A percentile compares a stretch with the other conserved stretches of the same genome.
Evolutionary conservation across 2,329 filamentous ascomycete species (phyloP).

Genomic region (Niveomyces coronatus): DNA sequence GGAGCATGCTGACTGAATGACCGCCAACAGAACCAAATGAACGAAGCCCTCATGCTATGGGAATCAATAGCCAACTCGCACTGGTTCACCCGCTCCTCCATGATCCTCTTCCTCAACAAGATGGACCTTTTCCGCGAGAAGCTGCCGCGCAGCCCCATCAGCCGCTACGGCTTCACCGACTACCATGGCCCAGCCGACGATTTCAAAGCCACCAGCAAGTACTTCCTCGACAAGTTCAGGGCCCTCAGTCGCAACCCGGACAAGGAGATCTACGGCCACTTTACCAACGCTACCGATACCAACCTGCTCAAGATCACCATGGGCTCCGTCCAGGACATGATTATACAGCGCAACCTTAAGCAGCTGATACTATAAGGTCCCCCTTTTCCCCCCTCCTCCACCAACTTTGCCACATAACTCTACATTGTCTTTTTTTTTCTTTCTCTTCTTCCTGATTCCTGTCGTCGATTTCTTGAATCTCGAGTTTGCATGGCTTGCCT

Average conservation of each 20-base stretch:
- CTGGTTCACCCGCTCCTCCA: constrained; percentile 73
- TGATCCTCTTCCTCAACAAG: constrained; percentile 81
- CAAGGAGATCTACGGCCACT: constrained; percentile 54
- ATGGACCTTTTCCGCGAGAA: constrained; percentile 79
- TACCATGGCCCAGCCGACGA: constrained; percentile 63
- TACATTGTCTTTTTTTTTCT: too few species aligned
- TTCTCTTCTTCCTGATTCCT: too few species aligned
- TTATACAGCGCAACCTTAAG: constrained; percentile 74
- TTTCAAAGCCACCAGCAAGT: constrained; percentile 65
- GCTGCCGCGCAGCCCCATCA: constrained; percentile 58
- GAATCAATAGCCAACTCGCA: constrained; percentile 79
- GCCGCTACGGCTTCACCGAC: constrained; percentile 65
- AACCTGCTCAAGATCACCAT: constrained; percentile 79
- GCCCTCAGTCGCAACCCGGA: constrained; percentile 61
- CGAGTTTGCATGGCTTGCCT: too few species aligned
- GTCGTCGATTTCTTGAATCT: too few species aligned
- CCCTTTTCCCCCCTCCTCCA: too few species aligned
- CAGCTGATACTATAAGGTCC: constrained; percentile 58
- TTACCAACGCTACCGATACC: constrained; percentile 54
- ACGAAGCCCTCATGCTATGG: constrained; percentile 78
- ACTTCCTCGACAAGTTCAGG: constrained; percentile 73
- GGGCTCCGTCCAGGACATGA: constrained; percentile 79
- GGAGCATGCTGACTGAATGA: too few species aligned
- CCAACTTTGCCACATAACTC: too few species aligned
- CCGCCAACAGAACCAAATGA: constrained; percentile 70